Evolutionary conservation across 2,329 filamentous ascomycete species (phyloP).

Genomic region (Diplodia mutila): DNA sequence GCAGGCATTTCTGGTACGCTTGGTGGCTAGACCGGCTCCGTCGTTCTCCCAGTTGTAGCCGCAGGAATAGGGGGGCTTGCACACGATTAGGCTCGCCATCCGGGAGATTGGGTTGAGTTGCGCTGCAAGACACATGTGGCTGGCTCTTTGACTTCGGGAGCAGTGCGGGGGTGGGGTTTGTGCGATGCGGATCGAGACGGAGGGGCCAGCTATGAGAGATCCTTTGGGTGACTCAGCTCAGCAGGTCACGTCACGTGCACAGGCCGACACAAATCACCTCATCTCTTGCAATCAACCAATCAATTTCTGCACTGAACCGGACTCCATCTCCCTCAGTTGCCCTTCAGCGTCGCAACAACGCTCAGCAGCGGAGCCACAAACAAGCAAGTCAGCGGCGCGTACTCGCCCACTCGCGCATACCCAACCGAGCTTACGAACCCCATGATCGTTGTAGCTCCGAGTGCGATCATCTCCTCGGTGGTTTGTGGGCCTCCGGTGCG

Average conservation of each 20-base stretch:
- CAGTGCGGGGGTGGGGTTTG: neutral
- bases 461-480: neutral
- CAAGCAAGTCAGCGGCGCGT: conserved; percentile 1
- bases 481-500: conserved; percentile 17
- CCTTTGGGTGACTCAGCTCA: neutral
- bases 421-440: neutral
- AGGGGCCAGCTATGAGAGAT: neutral
- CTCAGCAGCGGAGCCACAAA: conserved; percentile 10
- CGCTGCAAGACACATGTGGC: neutral
- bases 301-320: too few relatives aligned
- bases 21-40: too few relatives aligned
- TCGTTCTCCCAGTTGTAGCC: neutral
- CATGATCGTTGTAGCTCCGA: conserved; percentile 1
- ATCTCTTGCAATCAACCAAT: neutral
- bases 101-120: too few relatives aligned
- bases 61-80: too few relatives aligned
- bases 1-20: neutral
- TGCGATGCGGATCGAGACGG: neutral
- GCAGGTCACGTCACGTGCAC: neutral
- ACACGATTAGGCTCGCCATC: too few relatives aligned
- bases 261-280: neutral
- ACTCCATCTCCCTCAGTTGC: neutral
- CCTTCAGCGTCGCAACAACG: conserved; percentile 2
- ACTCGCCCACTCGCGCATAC: conserved; percentile 8
- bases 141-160: neutral